Base-by-base conservation (phyloP, 169 alveolate species). In the Cyclospora cayetanensis region DNA sequence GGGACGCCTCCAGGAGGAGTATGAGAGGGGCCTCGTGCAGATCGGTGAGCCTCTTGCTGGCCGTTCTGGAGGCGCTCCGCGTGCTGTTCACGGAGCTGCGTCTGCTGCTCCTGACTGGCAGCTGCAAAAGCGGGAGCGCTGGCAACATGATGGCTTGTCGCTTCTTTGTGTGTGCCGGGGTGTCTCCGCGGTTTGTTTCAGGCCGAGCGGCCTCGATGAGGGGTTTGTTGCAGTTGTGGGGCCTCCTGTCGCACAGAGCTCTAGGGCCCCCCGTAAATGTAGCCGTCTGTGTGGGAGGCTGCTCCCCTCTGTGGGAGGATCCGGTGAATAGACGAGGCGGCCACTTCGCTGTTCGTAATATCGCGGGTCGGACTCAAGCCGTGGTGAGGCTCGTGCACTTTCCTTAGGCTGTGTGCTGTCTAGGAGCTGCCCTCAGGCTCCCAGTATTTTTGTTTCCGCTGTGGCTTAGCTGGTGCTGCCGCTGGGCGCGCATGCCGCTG, bases 1-100 rank as follows among this genome's bases (percentile, higher is more conserved):
- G 18, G 88, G 88, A n/a, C 42, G 70, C 72, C 88, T 77, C 72
- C 88, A 77, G 72, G 88, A 77, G 68, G 88, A 77, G 31, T 77
- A 77, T 29, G 72, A 77, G 68, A 77, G 88, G 50, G 88, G 88
- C 88, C 88, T 77, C n/a, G 88, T 77, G 72, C 88, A 77, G 43
- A 50, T 77, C 1, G 88, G 88, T 77, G 46, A 1, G 88, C 34
- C 43, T 27, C 68, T 31, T 43, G 12, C 5, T 0, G n/a, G 11
- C 5, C 18, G 35, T 60, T 46, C 82, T 0, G 53, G 34, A 70
- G 82, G 53, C 31, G 82, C 53, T 15, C 53, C 53, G 3, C 31
- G 34, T 70, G 27, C 82, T 27, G 82, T 29, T 15, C 2, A 29
- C 7, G 43, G 52, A 29, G 79, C 83, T 37, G 83, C 83, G n/a